Evolutionary conservation across 2,329 filamentous ascomycete species (phyloP).

Genomic region (Clarireedia sp.): DNA sequence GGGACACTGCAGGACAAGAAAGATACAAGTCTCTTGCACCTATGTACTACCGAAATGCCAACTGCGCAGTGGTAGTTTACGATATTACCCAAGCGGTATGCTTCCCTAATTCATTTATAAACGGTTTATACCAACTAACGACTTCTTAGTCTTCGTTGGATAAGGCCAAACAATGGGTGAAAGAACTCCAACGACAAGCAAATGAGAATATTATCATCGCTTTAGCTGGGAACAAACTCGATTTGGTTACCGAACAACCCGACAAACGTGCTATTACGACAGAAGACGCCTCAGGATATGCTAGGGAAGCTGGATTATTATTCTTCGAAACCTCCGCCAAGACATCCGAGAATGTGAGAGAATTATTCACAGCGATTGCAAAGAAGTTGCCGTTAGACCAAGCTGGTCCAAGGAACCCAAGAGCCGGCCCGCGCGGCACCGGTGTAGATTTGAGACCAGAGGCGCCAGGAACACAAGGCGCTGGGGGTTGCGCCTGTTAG

Average conservation of each 20-base stretch:
- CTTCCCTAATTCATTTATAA: neutral
- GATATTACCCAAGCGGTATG: constrained; percentile 96
- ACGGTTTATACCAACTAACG: neutral
- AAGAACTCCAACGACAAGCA: constrained; percentile 95
- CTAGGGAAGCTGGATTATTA: constrained; percentile 82
- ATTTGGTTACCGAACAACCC: constrained; percentile 87
- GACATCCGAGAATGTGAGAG: constrained; percentile 90
- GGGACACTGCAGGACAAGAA: constrained; percentile 97
- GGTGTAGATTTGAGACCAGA: constrained; percentile 56
- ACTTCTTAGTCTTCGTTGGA: constrained; percentile 75
- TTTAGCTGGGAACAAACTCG: constrained; percentile 93
- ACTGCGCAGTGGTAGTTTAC: constrained; percentile 98
- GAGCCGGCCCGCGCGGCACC: constrained; percentile 41
- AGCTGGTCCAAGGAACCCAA: constrained; percentile 80
- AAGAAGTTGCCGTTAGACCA: constrained; percentile 97
- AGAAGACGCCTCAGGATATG: constrained; percentile 90
- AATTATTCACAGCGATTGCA: constrained; percentile 94
- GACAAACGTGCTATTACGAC: constrained; percentile 90
- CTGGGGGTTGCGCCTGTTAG: constrained; percentile 58
- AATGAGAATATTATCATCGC: constrained; percentile 99
- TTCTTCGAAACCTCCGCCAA: constrained; percentile 99
- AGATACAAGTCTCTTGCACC: constrained; percentile 97
- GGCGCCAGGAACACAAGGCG: constrained; percentile 49
- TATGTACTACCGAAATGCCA: constrained; percentile 99
- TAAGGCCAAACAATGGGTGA: constrained; percentile 99